phyloP scores from a whole-genome alignment of 2,329 filamentous ascomycete genomes.

The Trichoderma atroviride region DNA sequence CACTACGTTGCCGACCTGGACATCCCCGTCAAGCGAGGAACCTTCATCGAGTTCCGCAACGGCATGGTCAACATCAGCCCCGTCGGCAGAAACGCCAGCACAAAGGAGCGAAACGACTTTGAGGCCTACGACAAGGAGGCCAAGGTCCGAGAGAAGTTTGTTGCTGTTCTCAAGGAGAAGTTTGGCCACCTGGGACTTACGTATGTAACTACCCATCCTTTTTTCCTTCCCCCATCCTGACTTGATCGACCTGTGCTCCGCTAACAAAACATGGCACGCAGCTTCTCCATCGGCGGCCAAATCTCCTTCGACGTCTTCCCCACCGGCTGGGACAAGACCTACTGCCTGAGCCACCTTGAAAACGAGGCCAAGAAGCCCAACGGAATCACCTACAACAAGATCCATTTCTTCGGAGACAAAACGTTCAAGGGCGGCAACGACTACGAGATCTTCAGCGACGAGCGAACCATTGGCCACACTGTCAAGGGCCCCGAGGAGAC shows the following conservation, averaged over 20 bases:
- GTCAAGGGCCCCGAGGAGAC: conserved; percentile 85
- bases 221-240: not conserved
- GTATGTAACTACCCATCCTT: conserved; percentile 52
- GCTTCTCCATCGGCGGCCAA: conserved; percentile 92
- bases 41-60: conserved; percentile 86
- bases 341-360: conserved; percentile 87
- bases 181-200: conserved; percentile 85
- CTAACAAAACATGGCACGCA: conserved; percentile 39
- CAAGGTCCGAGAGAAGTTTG: conserved; percentile 75
- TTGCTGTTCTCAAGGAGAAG: conserved; percentile 73
- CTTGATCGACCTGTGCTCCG: not conserved
- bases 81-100: conserved; percentile 82
- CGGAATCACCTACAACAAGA: conserved; percentile 77
- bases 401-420: conserved; percentile 99
- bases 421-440: conserved; percentile 89
- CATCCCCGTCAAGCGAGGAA: conserved; percentile 80
- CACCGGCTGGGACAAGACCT: conserved; percentile 97
- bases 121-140: conserved; percentile 78
- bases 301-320: conserved; percentile 99
- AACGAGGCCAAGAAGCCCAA: conserved; percentile 71
- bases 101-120: conserved; percentile 79
- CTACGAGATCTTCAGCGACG: conserved; percentile 86
- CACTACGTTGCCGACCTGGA: conserved; percentile 85
- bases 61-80: conserved; percentile 89
- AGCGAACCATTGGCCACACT: conserved; percentile 80